phyloP scores from a whole-genome alignment of 2,329 filamentous ascomycete species.

The Botrytis paeoniae region DNA sequence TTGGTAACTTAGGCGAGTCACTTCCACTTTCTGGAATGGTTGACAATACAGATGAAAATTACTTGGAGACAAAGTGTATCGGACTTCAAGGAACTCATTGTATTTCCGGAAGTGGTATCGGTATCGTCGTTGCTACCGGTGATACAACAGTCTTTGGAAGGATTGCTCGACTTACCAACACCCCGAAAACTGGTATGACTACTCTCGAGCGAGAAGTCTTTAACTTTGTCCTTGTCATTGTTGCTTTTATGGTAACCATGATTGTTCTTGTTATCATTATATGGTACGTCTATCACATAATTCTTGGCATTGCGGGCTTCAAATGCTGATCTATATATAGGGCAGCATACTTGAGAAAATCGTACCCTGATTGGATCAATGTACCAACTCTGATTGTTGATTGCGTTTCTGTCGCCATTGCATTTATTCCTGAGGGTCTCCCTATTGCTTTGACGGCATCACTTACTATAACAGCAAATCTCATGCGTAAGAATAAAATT shows the following conservation, averaged over 20 bases:
- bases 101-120: slow-evolving; percentile 62
- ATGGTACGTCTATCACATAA: background rate
- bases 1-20: slow-evolving; percentile 49
- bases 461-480: slow-evolving; percentile 70
- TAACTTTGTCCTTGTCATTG: slow-evolving; percentile 68
- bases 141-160: slow-evolving; percentile 71
- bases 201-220: slow-evolving; percentile 69
- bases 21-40: slow-evolving; percentile 59
- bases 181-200: slow-evolving; percentile 63
- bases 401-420: slow-evolving; percentile 46
- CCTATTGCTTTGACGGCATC: slow-evolving; percentile 66
- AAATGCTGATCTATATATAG: slow-evolving; percentile 48
- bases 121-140: slow-evolving; percentile 67
- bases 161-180: slow-evolving; percentile 67
- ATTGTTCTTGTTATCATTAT: slow-evolving; percentile 57
- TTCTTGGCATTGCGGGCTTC: too few species aligned
- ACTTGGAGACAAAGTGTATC: slow-evolving; percentile 71
- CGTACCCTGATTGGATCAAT: slow-evolving; percentile 66
- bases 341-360: slow-evolving; percentile 62
- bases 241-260: slow-evolving; percentile 61
- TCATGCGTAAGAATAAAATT: slow-evolving; percentile 73
- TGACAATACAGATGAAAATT: slow-evolving; percentile 65
- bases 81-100: slow-evolving; percentile 75
- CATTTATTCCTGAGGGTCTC: slow-evolving; percentile 71
- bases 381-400: slow-evolving; percentile 67